Conservation (phyloP, 345 rosid genomes). For the Dipteronia sinensis region DNA sequence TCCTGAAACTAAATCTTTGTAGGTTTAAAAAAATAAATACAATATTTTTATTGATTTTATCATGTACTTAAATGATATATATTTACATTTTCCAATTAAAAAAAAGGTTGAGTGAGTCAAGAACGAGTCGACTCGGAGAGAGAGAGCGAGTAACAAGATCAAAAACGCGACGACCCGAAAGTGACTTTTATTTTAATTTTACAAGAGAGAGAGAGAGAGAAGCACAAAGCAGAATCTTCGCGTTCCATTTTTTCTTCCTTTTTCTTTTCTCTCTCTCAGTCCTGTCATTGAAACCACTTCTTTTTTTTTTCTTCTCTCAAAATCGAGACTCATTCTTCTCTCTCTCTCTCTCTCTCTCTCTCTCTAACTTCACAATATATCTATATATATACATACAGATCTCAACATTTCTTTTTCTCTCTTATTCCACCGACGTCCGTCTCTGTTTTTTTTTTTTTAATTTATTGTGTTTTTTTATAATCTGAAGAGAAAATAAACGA, state of each 20-base stretch:
- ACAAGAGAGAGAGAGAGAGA: not conserved
- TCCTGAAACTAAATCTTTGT: too few relatives aligned
- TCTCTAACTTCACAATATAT: not conserved
- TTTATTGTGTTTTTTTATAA: not conserved
- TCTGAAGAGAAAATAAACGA: not conserved
- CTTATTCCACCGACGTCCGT: conserved; percentile 14
- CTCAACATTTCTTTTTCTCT: conserved; percentile 28
- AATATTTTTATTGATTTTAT: too few relatives aligned
- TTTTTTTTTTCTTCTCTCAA: too few relatives aligned
- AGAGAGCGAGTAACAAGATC: conserved; percentile 27
- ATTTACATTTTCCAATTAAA: too few relatives aligned
- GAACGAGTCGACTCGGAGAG: conserved; percentile 20
- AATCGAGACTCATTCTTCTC: not conserved
- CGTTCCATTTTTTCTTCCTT: conserved; percentile 16
- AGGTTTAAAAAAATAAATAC: too few relatives aligned
- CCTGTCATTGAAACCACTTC: not conserved
- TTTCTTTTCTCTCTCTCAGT: conserved; percentile 12
- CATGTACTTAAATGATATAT: too few relatives aligned
- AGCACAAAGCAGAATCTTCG: conserved; percentile 44
- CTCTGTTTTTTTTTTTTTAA: not conserved
- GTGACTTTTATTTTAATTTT: conserved; percentile 15
- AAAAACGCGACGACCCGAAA: conserved; percentile 70
- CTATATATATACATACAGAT: conserved; percentile 39
- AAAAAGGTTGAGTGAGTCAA: not conserved
- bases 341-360: not conserved